A percentile compares a stretch with the other conserved stretches of the same genome.
phyloP scores from a whole-genome alignment of 257 asterid genomes.

The Scutellaria minor region DNA sequence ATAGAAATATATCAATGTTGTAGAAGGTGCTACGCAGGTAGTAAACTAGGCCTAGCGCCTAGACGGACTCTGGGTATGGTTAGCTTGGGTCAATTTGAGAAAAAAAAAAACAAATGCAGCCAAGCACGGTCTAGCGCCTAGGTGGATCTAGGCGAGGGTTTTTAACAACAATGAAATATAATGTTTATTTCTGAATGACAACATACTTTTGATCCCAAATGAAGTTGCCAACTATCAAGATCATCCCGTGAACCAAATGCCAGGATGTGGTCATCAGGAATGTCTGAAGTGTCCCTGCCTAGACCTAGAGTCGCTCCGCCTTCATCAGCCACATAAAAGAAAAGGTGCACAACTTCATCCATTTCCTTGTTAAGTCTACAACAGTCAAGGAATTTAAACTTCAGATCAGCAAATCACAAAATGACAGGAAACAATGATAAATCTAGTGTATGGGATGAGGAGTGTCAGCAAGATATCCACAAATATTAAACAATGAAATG shows the following conservation, averaged over 20 bases:
- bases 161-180: not conserved
- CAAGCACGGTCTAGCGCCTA: too few species aligned
- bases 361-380: conserved; percentile 53
- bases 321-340: conserved; percentile 98
- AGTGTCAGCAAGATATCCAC: conserved; percentile 28
- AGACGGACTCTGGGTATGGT: too few species aligned
- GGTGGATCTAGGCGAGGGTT: too few species aligned
- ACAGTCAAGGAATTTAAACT: conserved; percentile 39
- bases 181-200: conserved; percentile 14
- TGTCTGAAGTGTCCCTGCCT: conserved; percentile 54
- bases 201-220: conserved; percentile 77
- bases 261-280: conserved; percentile 54
- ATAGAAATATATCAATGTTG: not conserved
- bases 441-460: conserved; percentile 2
- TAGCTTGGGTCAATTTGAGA: too few species aligned
- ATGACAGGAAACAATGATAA: conserved; percentile 7
- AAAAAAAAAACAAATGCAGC: too few species aligned
- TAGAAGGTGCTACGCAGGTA: too few species aligned
- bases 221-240: conserved; percentile 89
- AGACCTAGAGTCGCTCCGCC: conserved; percentile 65
- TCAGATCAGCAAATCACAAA: conserved; percentile 30
- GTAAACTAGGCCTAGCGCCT: too few species aligned
- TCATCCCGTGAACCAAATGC: conserved; percentile 78
- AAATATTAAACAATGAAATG: conserved; percentile 19
- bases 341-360: conserved; percentile 65